These are phyloP conservation scores for Pascua sp. DNA, from an alignment of 1,284 basidiomycete species.

Conservation along the genomic window DNA sequence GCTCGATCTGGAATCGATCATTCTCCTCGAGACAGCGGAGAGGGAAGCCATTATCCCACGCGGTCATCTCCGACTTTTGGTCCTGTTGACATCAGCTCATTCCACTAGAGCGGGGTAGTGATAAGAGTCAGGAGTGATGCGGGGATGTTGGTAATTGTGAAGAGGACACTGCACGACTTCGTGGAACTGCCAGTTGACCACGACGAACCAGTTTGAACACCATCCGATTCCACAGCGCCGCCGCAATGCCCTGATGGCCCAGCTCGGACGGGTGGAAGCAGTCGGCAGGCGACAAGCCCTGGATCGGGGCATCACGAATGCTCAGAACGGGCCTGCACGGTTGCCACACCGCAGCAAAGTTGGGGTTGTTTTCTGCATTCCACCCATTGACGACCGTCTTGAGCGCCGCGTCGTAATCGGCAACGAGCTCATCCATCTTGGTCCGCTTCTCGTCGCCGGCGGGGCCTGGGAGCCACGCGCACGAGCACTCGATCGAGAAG, in stretches of 20 bases:
- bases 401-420: slow-evolving; percentile 43
- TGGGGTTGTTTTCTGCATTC: slow-evolving; percentile 30
- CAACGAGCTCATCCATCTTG: slow-evolving; percentile 45
- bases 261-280: slow-evolving; percentile 49
- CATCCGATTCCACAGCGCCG: slow-evolving; percentile 47
- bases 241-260: slow-evolving; percentile 44
- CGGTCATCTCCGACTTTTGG: slow-evolving; percentile 28
- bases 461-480: slow-evolving; percentile 39
- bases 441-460: slow-evolving; percentile 38
- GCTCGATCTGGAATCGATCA: slow-evolving; percentile 27
- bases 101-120: too few species aligned
- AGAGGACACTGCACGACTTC: too few species aligned
- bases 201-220: slow-evolving; percentile 4
- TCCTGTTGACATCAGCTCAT: slow-evolving; percentile 19
- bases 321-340: slow-evolving; percentile 34
- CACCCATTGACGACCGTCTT: slow-evolving; percentile 36
- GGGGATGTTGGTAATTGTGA: too few species aligned
- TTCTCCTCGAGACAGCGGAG: slow-evolving; percentile 43
- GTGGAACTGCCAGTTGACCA: too few species aligned
- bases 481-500: slow-evolving; percentile 40
- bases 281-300: slow-evolving; percentile 43
- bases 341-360: slow-evolving; percentile 39
- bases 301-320: slow-evolving; percentile 41
- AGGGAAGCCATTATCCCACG: slow-evolving; percentile 35
- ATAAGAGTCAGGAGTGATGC: too few species aligned